Conservation (phyloP, 1,284 basidiomycete genomes). For the Cutaneotrichosporon mucoides region DNA sequence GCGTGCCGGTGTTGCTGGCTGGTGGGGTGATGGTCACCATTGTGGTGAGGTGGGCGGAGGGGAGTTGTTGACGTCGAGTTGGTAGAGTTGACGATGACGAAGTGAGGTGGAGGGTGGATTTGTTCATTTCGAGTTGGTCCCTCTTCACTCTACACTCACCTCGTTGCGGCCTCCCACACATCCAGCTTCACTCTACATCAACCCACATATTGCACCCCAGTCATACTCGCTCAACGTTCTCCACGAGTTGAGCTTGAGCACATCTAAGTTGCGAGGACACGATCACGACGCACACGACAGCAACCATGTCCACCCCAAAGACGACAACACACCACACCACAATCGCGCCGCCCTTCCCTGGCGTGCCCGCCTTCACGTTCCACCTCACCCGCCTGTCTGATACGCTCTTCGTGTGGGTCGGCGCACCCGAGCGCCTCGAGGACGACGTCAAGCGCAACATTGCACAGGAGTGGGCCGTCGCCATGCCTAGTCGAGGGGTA, state of each 20-base stretch:
- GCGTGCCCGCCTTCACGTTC: constrained; percentile 59
- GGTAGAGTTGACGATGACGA: too few species aligned
- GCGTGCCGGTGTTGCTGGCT: constrained; percentile 27
- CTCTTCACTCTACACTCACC: too few species aligned
- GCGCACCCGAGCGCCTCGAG: constrained; percentile 49
- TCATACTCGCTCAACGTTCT: too few species aligned
- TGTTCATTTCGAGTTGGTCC: not conserved
- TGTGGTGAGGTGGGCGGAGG: not conserved
- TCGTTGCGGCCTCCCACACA: too few species aligned
- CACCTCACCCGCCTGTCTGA: constrained; percentile 65
- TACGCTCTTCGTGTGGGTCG: constrained; percentile 79
- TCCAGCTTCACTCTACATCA: too few species aligned
- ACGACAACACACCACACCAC: constrained; percentile 31
- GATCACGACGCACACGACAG: too few species aligned
- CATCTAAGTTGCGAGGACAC: too few species aligned
- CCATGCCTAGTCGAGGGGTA: constrained; percentile 63
- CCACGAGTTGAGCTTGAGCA: too few species aligned
- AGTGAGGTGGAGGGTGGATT: not conserved
- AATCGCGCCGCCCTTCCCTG: constrained; percentile 34
- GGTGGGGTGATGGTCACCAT: constrained; percentile 17
- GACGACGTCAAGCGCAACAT: constrained; percentile 55
- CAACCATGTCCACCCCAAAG: constrained; percentile 6
- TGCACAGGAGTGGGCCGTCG: constrained; percentile 75
- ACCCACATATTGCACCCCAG: too few species aligned
- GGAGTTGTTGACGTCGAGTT: too few species aligned